phyloP scores from a whole-genome alignment of 2,329 filamentous ascomycete species.

The Cladosporium sp. region DNA sequence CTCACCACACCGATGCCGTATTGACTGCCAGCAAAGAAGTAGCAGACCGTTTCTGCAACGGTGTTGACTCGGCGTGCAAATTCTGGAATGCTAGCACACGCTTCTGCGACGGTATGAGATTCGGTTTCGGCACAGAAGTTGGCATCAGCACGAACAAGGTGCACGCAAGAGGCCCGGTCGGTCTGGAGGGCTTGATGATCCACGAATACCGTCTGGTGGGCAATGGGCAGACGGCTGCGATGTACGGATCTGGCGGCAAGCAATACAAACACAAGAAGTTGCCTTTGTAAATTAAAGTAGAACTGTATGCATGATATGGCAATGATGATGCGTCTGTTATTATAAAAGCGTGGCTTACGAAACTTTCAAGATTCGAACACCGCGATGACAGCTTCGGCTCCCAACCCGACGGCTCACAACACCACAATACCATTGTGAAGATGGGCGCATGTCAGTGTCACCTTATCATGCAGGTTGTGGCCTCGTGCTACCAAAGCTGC shows the following conservation, averaged over 20 bases:
- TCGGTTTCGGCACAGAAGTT: constrained; percentile 96
- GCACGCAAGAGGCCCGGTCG: constrained; percentile 88
- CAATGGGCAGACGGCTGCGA: constrained; percentile 74
- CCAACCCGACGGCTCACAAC: background rate
- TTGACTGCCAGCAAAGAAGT: constrained; percentile 67
- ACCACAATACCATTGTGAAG: constrained; percentile 1
- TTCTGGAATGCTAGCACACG: constrained; percentile 97
- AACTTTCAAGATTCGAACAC: background rate
- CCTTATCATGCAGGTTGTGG: background rate
- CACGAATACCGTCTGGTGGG: constrained; percentile 95
- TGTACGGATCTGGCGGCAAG: constrained; percentile 63
- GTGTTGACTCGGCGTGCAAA: constrained; percentile 84
- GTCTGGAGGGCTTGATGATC: constrained; percentile 90
- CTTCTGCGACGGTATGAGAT: constrained; percentile 94
- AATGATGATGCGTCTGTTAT: background rate
- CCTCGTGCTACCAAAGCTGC: background rate
- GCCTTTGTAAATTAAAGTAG: constrained; percentile 27
- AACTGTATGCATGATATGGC: background rate
- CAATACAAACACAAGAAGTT: constrained; percentile 59
- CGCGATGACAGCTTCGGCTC: background rate
- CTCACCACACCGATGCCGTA: constrained; percentile 91
- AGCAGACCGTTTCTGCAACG: constrained; percentile 80
- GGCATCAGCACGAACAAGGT: constrained; percentile 99
- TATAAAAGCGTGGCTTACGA: background rate
- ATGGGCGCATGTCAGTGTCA: background rate